These are phyloP conservation scores for Penicillium aurantiogriseum DNA, from an alignment of 2,329 filamentous ascomycete species.

Conservation along the genomic window DNA sequence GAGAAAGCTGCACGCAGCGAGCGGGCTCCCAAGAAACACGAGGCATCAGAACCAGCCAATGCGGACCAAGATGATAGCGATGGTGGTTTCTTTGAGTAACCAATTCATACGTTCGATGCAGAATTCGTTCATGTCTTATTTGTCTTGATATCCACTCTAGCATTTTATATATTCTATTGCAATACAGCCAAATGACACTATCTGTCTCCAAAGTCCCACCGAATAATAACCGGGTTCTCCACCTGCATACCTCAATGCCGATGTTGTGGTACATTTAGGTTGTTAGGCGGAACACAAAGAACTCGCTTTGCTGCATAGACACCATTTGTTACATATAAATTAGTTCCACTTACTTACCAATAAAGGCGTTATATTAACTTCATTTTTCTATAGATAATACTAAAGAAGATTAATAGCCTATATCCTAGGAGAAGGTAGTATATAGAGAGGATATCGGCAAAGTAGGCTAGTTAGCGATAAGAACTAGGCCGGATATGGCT, in stretches of 20 bases:
- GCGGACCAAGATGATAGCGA: conserved; percentile 33
- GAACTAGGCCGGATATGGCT: too few relatives aligned
- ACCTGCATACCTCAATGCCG: background rate
- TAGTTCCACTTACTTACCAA: too few relatives aligned
- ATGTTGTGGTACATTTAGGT: background rate
- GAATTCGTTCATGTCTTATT: conserved; percentile 5
- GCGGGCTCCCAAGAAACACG: background rate
- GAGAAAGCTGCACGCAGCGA: conserved; percentile 4
- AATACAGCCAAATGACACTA: background rate
- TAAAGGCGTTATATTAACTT: too few relatives aligned
- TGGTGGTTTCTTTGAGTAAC: conserved; percentile 43
- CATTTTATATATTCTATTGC: conserved; percentile 2
- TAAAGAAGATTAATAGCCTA: too few relatives aligned
- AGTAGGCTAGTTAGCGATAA: too few relatives aligned
- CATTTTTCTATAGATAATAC: too few relatives aligned
- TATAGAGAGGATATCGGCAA: too few relatives aligned
- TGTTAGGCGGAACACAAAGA: background rate
- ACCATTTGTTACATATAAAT: too few relatives aligned
- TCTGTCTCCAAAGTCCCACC: background rate
- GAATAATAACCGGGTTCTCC: background rate
- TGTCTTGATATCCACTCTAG: conserved; percentile 12
- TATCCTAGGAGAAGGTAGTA: too few relatives aligned
- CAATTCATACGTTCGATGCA: background rate
- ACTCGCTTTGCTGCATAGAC: background rate
- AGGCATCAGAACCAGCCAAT: conserved; percentile 11